Conservation (phyloP, 495 filamentous ascomycete genomes). For the Corynascus novoguineensis region DNA sequence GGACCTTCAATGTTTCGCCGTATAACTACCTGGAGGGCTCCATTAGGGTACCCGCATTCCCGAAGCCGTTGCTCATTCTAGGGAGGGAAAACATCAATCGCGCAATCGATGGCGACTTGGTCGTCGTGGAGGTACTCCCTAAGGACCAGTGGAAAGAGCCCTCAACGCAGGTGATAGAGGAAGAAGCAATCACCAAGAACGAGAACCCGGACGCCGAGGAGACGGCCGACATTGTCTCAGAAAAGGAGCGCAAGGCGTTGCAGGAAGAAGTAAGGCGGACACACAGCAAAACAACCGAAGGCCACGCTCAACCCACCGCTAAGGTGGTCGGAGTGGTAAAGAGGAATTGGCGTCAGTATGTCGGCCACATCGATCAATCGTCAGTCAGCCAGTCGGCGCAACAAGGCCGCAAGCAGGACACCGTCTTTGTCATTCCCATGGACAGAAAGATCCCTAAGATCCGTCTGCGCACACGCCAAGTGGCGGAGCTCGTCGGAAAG, state of each 20-base stretch:
- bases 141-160: slow-evolving; percentile 95
- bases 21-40: slow-evolving; percentile 97
- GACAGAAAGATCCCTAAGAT: slow-evolving; percentile 97
- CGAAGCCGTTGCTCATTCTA: slow-evolving; percentile 77
- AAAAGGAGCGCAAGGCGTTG: slow-evolving; percentile 76
- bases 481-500: slow-evolving; percentile 78
- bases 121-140: slow-evolving; percentile 87
- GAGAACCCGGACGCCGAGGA: slow-evolving; percentile 83
- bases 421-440: slow-evolving; percentile 92
- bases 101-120: slow-evolving; percentile 81
- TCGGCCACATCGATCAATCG: slow-evolving; percentile 84
- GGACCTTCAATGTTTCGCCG: slow-evolving; percentile 89
- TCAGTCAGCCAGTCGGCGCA: slow-evolving; percentile 67
- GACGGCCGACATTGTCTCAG: slow-evolving; percentile 67
- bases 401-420: slow-evolving; percentile 78
- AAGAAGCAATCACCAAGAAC: slow-evolving; percentile 85
- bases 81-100: slow-evolving; percentile 97
- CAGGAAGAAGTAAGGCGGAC: slow-evolving; percentile 85
- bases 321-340: slow-evolving; percentile 89
- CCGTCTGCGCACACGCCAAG: slow-evolving; percentile 83
- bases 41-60: slow-evolving; percentile 82
- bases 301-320: slow-evolving; percentile 82
- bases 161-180: slow-evolving; percentile 90
- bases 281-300: slow-evolving; percentile 72
- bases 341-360: slow-evolving; percentile 95